Evolutionary conservation across 148 eudicot species (phyloP).

Genomic region (Limonium bicolor): DNA sequence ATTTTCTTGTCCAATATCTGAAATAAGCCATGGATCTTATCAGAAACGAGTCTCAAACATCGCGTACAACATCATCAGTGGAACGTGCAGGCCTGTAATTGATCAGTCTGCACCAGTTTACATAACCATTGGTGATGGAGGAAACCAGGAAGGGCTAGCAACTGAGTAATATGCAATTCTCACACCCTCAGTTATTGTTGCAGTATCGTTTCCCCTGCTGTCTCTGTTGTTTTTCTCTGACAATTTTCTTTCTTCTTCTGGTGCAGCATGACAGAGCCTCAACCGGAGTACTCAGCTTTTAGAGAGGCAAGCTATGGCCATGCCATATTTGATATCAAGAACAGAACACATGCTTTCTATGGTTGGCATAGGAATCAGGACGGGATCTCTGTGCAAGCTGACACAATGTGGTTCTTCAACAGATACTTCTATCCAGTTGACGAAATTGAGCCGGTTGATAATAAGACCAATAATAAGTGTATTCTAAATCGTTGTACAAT

Average conservation of each 20-base stretch:
- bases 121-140: constrained; percentile 11
- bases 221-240: background rate
- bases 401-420: constrained; percentile 9
- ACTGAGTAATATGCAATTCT: background rate
- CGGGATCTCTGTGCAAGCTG: constrained; percentile 2
- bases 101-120: constrained; percentile 4
- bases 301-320: constrained; percentile 9
- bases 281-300: constrained; percentile 6
- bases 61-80: constrained; percentile 4
- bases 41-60: constrained; percentile 9
- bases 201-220: too few relatives aligned
- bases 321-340: constrained; percentile 6
- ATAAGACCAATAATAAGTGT: too few relatives aligned
- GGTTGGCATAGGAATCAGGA: constrained; percentile 7
- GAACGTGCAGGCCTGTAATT: background rate
- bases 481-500: too few relatives aligned
- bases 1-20: background rate
- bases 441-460: background rate
- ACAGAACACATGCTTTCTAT: constrained; percentile 6
- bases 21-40: background rate
- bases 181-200: too few relatives aligned
- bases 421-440: constrained; percentile 6
- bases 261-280: constrained; percentile 6
- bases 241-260: background rate
- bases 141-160: constrained; percentile 8